Conservation (phyloP, 1,284 basidiomycete genomes). For the Ganoderma multipileum region DNA sequence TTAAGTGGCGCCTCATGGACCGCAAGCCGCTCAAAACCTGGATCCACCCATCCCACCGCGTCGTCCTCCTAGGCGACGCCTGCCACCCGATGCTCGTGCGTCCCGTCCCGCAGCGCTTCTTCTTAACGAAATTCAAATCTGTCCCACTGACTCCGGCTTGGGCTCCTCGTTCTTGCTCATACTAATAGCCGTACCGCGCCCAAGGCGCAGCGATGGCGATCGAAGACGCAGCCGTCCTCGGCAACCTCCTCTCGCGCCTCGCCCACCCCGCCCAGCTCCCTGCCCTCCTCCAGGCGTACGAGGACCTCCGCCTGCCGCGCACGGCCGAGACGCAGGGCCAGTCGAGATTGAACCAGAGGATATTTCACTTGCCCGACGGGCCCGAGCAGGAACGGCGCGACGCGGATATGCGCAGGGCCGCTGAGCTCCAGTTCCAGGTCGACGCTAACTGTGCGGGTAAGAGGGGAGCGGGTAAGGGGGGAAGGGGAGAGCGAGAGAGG, state of each 20-base stretch:
- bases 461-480: no score
- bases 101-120: background rate
- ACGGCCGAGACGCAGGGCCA: conserved; percentile 54
- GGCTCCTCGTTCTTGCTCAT: no score
- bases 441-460: no score
- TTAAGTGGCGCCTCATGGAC: conserved; percentile 55
- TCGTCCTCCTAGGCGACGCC: conserved; percentile 50
- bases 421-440: conserved; percentile 51
- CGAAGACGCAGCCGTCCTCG: conserved; percentile 71
- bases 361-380: conserved; percentile 63
- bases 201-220: conserved; percentile 75
- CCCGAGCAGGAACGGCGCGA: conserved; percentile 60
- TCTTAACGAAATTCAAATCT: background rate
- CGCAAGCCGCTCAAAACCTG: conserved; percentile 48
- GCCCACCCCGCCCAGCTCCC: conserved; percentile 49
- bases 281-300: conserved; percentile 57
- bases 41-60: conserved; percentile 46
- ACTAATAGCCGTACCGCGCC: conserved; percentile 60
- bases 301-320: conserved; percentile 54
- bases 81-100: conserved; percentile 67
- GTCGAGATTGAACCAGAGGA: conserved; percentile 56
- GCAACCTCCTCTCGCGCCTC: conserved; percentile 60
- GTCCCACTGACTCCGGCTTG: background rate
- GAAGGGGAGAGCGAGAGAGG: no score
- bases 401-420: conserved; percentile 54